These are phyloP conservation scores for Hamigera avellanea DNA, from an alignment of 495 filamentous ascomycete species.

Conservation along the genomic window DNA sequence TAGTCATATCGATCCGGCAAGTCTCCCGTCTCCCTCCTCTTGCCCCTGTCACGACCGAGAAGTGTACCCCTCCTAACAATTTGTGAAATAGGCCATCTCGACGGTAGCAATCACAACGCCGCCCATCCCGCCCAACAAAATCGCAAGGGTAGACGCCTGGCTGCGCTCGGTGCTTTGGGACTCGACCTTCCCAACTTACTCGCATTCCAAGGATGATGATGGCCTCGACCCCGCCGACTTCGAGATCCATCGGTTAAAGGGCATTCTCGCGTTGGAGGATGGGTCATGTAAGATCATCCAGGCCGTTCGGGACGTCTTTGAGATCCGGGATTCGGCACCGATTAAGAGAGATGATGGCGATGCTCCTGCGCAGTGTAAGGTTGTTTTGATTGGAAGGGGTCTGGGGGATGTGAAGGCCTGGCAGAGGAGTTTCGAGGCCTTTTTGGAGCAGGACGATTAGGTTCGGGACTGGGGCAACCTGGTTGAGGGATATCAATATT, in stretches of 20 bases:
- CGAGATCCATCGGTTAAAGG: conserved; percentile 83
- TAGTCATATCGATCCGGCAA: conserved; percentile 74
- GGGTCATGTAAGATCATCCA: conserved; percentile 69
- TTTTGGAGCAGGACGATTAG: conserved; percentile 8
- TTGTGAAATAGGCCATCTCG: conserved; percentile 59
- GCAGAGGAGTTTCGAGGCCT: conserved; percentile 24
- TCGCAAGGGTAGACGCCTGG: conserved; percentile 66
- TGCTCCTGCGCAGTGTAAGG: conserved; percentile 41
- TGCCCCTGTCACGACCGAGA: too few relatives aligned
- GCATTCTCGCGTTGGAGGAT: conserved; percentile 48
- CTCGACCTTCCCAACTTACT: conserved; percentile 40
- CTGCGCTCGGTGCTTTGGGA: conserved; percentile 81
- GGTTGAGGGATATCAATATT: too few relatives aligned
- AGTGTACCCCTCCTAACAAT: neutral
- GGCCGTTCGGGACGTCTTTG: conserved; percentile 87
- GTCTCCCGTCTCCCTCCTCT: conserved; percentile 6
- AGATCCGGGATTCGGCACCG: conserved; percentile 58
- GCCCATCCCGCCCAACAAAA: conserved; percentile 34
- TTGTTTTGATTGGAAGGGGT: conserved; percentile 69
- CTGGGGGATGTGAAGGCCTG: conserved; percentile 29
- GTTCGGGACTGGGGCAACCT: too few relatives aligned
- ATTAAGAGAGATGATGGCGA: conserved; percentile 12
- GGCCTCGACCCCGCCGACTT: conserved; percentile 21
- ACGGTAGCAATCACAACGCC: conserved; percentile 61
- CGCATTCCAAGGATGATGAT: neutral